Evolutionary conservation across 2,329 filamentous ascomycete species (phyloP), one percentile per base, ranked within the genome.

Genomic region (Diaporthe batatas): DNA sequence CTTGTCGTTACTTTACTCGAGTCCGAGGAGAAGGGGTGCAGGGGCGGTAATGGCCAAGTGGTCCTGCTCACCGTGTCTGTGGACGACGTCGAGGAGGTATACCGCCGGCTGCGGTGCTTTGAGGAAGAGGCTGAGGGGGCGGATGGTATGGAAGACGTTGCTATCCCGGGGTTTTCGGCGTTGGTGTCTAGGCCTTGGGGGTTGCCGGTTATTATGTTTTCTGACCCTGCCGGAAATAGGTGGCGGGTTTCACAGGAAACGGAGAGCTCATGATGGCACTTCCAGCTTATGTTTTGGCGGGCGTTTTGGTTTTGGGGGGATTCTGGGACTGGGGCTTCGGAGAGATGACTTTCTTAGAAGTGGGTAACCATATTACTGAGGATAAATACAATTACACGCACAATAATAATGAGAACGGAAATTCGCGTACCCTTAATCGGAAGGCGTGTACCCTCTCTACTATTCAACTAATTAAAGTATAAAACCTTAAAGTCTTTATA

Each of bases 61-160:
- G 18, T 72, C 53, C 39, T 62, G 54, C 58, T 73, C 34, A 68
- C 62, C 55, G 62, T 73, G n/a, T 25, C 42, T 16, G 69, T 72
- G 23, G 44, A 34, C 10, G 54, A 64, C 44, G 54, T 73, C 11
- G 62, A 36, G 1, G 69, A 18, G 23, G 62, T 68, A 29, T 68
- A 42, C 16, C 53, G 34, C n/a, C 18, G 69, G 55, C 39, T 72
- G 44, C 32, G n/a, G 55, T 14, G 21, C 21, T 10, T 71, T 6
- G 59, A 23, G 6, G 47, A 23, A 23, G 47, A 44, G 23, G 58
- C 25, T 11, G 51, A 65, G 12, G 16, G n/a, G 8, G 18, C 5
- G 12, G 25, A 42, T 8, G 49, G 51, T 18, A 10, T 14, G 14
- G 18, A 14, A 18, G 39, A 6, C 25, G 29, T 51, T 23, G 70